Conservation (phyloP, 2,329 filamentous ascomycete genomes). For the Penicillium aurantiogriseum region DNA sequence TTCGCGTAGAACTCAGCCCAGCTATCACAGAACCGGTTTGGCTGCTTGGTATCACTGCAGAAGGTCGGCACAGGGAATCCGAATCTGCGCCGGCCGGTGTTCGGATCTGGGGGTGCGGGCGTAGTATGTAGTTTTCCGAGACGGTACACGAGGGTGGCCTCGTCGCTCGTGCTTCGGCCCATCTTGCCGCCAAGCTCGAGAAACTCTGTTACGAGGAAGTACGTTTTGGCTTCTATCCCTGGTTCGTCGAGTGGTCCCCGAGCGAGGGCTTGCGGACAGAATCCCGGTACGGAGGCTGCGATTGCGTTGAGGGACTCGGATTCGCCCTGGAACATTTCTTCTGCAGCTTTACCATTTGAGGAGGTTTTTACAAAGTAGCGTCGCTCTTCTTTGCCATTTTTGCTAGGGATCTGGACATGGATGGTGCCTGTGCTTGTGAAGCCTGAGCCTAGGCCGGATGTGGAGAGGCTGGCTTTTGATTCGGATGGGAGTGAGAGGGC, state of each 20-base stretch:
- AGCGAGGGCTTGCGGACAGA: slow-evolving; percentile 74
- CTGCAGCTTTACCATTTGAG: slow-evolving; percentile 31
- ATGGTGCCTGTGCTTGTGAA: slow-evolving; percentile 48
- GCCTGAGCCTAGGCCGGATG: slow-evolving; percentile 42
- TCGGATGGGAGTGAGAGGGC: slow-evolving; percentile 38
- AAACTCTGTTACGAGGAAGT: slow-evolving; percentile 72
- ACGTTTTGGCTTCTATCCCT: slow-evolving; percentile 39
- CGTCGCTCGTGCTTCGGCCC: slow-evolving; percentile 51
- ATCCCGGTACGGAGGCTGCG: slow-evolving; percentile 64
- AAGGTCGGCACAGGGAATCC: slow-evolving; percentile 84
- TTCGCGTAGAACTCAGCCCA: slow-evolving; percentile 89
- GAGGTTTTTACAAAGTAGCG: slow-evolving; percentile 45
- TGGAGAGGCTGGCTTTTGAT: slow-evolving; percentile 36
- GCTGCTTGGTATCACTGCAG: slow-evolving; percentile 80
- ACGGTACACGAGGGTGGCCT: slow-evolving; percentile 62
- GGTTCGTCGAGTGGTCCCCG: slow-evolving; percentile 59
- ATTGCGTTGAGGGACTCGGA: slow-evolving; percentile 82
- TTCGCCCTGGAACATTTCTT: slow-evolving; percentile 61
- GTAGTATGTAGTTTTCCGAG: slow-evolving; percentile 76
- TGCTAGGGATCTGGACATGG: slow-evolving; percentile 28
- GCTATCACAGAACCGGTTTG: slow-evolving; percentile 68
- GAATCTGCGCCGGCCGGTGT: slow-evolving; percentile 55
- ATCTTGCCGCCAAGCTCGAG: slow-evolving; percentile 59
- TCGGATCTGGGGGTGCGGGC: slow-evolving; percentile 56
- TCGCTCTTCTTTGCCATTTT: slow-evolving; percentile 26